Conservation (phyloP, 345 rosid genomes). For the Litchi chinensis region DNA sequence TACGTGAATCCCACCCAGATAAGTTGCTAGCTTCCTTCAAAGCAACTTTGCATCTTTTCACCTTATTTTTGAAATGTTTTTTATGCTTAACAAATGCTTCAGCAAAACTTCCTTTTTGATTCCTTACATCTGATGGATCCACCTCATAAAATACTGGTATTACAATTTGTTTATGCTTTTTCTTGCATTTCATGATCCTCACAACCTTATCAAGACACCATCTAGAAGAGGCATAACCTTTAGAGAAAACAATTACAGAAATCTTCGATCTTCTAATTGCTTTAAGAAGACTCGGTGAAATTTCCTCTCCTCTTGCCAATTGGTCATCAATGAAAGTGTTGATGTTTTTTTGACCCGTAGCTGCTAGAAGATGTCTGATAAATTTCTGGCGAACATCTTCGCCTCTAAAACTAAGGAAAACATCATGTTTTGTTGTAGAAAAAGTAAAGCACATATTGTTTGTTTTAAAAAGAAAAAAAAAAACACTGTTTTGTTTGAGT, state of each 20-base stretch:
- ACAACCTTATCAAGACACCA: background rate
- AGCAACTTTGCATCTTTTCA: background rate
- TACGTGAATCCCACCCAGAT: constrained; percentile 16
- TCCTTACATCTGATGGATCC: background rate
- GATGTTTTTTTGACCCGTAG: background rate
- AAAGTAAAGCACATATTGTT: too few species aligned
- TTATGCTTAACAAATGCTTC: background rate
- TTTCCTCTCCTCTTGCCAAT: background rate
- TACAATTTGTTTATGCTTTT: background rate
- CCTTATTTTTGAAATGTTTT: background rate
- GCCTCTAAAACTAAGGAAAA: background rate
- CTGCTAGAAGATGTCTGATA: background rate
- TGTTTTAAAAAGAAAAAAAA: too few species aligned
- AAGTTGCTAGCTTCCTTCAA: background rate
- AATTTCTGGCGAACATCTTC: background rate
- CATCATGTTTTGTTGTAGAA: background rate
- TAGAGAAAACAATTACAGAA: background rate
- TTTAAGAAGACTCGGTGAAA: background rate
- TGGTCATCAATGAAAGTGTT: background rate
- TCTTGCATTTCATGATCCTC: background rate
- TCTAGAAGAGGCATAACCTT: background rate
- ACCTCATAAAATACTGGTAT: background rate
- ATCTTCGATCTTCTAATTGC: background rate
- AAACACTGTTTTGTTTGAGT: too few species aligned
- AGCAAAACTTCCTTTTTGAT: background rate